These are phyloP conservation scores for Auricularia sp. DNA, from an alignment of 768 basidiomycete genomes.

Conservation along the genomic window DNA sequence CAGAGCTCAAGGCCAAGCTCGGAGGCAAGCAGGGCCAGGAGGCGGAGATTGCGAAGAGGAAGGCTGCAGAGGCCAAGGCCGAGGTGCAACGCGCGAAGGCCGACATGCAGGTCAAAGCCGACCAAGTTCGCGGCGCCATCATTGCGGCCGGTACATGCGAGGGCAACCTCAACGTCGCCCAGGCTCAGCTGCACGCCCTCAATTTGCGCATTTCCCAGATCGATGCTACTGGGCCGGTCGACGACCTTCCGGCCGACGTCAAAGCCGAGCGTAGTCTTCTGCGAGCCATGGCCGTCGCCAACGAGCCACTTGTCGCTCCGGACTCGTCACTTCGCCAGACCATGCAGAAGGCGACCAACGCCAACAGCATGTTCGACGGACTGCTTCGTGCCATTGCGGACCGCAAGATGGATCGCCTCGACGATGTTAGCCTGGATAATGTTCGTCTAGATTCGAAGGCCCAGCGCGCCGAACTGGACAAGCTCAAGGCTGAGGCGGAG, in stretches of 20 bases:
- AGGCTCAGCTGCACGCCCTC: conserved; percentile 55
- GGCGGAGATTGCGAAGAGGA: conserved; percentile 52
- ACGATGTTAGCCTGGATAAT: conserved; percentile 57
- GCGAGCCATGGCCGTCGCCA: conserved; percentile 52
- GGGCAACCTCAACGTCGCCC: conserved; percentile 61
- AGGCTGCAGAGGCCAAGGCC: conserved; percentile 54
- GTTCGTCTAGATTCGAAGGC: conserved; percentile 59
- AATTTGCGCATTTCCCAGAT: conserved; percentile 46
- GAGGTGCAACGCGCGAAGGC: conserved; percentile 66
- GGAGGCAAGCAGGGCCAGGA: conserved; percentile 58
- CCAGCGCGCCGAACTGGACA: conserved; percentile 63
- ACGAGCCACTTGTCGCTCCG: conserved; percentile 55
- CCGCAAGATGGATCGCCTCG: conserved; percentile 66
- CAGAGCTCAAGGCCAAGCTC: conserved; percentile 77
- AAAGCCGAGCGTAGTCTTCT: conserved; percentile 65
- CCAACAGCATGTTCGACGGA: conserved; percentile 73
- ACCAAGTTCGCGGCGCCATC: conserved; percentile 61
- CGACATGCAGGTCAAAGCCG: conserved; percentile 61
- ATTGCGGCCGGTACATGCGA: conserved; percentile 65
- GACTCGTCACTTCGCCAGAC: conserved; percentile 49
- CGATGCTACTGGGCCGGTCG: conserved; percentile 15
- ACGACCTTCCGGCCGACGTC: conserved; percentile 40
- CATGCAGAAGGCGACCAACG: conserved; percentile 61
- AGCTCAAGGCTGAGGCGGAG: conserved; percentile 52
- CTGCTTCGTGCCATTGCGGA: conserved; percentile 77